Evolutionary conservation across 83 land plant genomes (phyloP), one percentile per base, ranked within the genome.

Genomic region (Thuja plicata): DNA sequence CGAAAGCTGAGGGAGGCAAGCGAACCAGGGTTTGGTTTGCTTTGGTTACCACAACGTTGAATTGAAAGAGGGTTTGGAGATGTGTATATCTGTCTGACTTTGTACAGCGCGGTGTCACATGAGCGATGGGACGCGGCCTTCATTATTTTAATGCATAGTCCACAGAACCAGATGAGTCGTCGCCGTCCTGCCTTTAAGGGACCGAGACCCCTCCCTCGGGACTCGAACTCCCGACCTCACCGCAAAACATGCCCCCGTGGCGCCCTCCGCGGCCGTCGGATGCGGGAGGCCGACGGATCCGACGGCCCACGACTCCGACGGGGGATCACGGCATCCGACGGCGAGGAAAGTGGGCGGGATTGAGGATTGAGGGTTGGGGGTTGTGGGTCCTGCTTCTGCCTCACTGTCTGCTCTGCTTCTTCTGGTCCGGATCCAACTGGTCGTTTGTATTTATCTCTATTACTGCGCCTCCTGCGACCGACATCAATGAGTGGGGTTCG

Each of bases 351-450:
- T 79, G 82, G 79, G 82, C 82, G 82, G 43, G 82, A 17, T 79
- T 79, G 40, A 38, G 82, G n/a, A 41, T 15, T 37, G 19, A 21
- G 81, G 19, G 5, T 43, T 27, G 34, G 54, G 85, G n/a, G 2
- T 21, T 83, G 38, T 84, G 57, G 55, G 60, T 48, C 86, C 86
- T 35, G 40, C 3, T 24, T 60, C 86, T 84, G 86, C 37, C 86
- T 54, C 40, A n/a, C 86, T 32, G 86, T 50, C 62, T 52, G 27
- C 62, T 54, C 86, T 84, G 86, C 62, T 54, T 43, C 45, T 43
- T 43, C 86, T 84, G 86, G 86, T 84, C 86, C 86, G 86, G 86
- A 84, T 84, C 86, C 86, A 84, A 84, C 60, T 84, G 62, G 86
- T 84, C 62, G 86, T 84, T 84, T 84, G 62, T 84, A 84, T 84